Base-by-base conservation (phyloP, 1,139 yeast species). In the Blastobotrys illinoisensis region DNA sequence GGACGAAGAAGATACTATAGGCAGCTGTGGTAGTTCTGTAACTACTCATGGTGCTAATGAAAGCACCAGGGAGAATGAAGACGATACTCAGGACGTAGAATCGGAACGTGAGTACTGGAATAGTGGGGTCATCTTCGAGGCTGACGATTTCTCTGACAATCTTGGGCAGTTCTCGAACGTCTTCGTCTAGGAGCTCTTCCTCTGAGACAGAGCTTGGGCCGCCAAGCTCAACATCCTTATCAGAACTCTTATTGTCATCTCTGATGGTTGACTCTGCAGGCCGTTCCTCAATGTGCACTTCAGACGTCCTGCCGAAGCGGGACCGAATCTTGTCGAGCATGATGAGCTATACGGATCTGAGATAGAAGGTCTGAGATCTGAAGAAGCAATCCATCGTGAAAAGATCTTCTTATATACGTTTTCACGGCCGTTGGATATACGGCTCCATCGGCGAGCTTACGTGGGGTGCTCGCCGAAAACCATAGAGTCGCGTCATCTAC, bases 51-150 rank as follows among this genome's bases (percentile, higher is more conserved):
- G 80, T 77, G 56, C 73, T 78, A 18, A 77, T 68, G 56, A 77
- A 74, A 1, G 81, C 81, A 21, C 80, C 81, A 1, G 81, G 81
- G 1, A 74, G 62, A 1, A 77, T 71, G 56, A 77, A 75, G 1
- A 77, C 45, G 2, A 72, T 60, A 13, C 79, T 69, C 19, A 77
- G 62, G 1, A 77, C 26, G 49, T 77, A 67, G 59, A 73, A 75
- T 16, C 80, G 61, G 58, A 77, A 74, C 0, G 80, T 77, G n/a
- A 75, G 57, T 7, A 73, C 70, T 2, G 76, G 75, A 21, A 65
- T 63, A 0, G 65, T 62, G 3, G 75, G 73, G 57, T 74, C 75
- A 57, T 74, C 77, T 43, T 63, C 57, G 14, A 59, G 45, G 18
- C 60, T 55, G 24, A 73, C 76, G 0, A 69, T 62, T 46, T 73